These are phyloP conservation scores for Quercus mongolica DNA, from an alignment of 306 rosid genomes.

Conservation along the genomic window DNA sequence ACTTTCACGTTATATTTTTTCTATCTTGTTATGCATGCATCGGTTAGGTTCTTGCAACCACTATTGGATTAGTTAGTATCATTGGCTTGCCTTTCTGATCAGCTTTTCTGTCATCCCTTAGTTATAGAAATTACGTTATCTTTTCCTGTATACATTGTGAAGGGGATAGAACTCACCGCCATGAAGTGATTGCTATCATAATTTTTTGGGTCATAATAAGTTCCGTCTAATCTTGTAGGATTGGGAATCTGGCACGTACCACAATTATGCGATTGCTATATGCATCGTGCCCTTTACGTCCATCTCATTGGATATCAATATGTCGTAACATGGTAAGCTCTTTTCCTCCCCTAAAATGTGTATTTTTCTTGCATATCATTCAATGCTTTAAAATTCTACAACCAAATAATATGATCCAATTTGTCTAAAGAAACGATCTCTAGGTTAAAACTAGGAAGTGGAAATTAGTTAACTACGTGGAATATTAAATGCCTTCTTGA, in stretches of 20 bases:
- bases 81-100: too few species aligned
- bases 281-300: slow-evolving; percentile 82
- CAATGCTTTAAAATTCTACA: slow-evolving; percentile 10
- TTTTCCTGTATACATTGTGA: background rate
- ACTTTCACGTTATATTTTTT: background rate
- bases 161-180: background rate
- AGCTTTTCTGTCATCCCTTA: too few species aligned
- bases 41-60: background rate
- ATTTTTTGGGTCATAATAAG: slow-evolving; percentile 1
- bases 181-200: background rate
- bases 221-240: slow-evolving; percentile 44
- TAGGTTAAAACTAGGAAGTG: background rate
- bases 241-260: slow-evolving; percentile 66
- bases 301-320: slow-evolving; percentile 89
- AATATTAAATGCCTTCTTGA: background rate
- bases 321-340: slow-evolving; percentile 84
- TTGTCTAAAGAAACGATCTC: background rate
- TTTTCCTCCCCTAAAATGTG: slow-evolving; percentile 6
- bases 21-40: background rate
- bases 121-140: background rate
- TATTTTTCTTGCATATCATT: slow-evolving; percentile 10
- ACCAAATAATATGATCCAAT: slow-evolving; percentile 1
- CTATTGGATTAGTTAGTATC: background rate
- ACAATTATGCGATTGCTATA: slow-evolving; percentile 86
- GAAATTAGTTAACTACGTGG: background rate